Base-by-base conservation (phyloP, 805 yeast genomes). In the Wickerhamiella nectarea region DNA sequence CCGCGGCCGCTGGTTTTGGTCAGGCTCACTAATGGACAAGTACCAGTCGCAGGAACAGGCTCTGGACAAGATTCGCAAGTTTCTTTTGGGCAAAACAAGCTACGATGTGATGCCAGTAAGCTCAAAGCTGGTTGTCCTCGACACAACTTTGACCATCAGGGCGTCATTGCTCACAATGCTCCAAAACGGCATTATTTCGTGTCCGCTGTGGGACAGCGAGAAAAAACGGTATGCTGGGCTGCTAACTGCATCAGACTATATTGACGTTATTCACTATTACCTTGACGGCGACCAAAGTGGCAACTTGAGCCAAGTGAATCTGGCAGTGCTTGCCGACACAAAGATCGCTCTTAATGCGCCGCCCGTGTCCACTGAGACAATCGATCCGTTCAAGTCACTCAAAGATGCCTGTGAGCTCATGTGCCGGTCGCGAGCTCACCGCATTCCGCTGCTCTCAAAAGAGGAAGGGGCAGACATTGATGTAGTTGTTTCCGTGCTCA, bases 101-200 rank as follows among this genome's bases (percentile, higher is more conserved):
- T 91, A 91, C 60, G 99, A 91, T 56, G 98, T 91, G 18, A 69
- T 91, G 34, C 98, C 99, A 2, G 97, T 91, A 28, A 80, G 94
- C 17, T 91, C 89, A 61, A 70, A 96, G 53, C 70, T 91, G 55
- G 81, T 91, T 45, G 97, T 91, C 38, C 74, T 91, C 54, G 99
- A 91, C 60, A 87, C 97, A 1, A 76, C 95, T 5, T 67, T 91
- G 38, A 66, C 85, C 45, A 94, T 91, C 31, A 87, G 89, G 63
- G 85, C 89, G 59, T 82, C 95, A 4, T 69, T 91, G 56, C 86
- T 85, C 51, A 87, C 93, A 22, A 65, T 91, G 48, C 68, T 91
- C 42, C 97, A 91, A 59, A 91, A 91, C 61, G 83, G 84, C 58
- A 85, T 91, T 56, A 96, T 91, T 25, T 80, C 94, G 44, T 97